Evolutionary conservation across 2,329 filamentous ascomycete species (phyloP), one percentile per base, ranked within the genome.

Genomic region (Colletotrichum cereale): DNA sequence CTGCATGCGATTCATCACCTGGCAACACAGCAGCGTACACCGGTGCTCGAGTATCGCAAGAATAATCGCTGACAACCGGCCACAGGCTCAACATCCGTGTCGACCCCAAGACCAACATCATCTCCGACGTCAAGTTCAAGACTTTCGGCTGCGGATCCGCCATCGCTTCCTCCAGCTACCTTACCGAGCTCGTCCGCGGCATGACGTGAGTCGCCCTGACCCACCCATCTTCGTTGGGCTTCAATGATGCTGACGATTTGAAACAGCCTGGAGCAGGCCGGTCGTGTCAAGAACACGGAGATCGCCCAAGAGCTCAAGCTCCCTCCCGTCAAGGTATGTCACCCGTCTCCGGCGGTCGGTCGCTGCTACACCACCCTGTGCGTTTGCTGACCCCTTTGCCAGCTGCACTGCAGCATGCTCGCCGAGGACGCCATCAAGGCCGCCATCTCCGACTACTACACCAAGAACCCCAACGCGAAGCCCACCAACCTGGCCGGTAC

Each of bases 61-160:
- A 21, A 6, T 18, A 50, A 0, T 18, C 24, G 71, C 71, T 73
- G 44, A 74, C 63, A 44, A 26, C 6, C 7, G 40, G 2, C 76
- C 82, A 8, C 80, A 84, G 79, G 86, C 66, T 94, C 40, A 91
- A 94, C 84, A 97, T 96, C 83, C 92, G 94, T 71, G 95, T 98
- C 78, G 95, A 98, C 84, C 93, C 93, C 75, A 88, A 92, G 77
- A 94, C 91, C 78, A 93, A 96, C 82, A 96, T 91, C 76, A 98
- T 98, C 80, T 91, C 91, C 77, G 96, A 98, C 77, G 95, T 97
- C 81, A 96, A 97, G 84, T 98, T 98, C 90, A 98, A 98, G 91
- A 98, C 95, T 0, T 98, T 98, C 80, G 95, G 95, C 62, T 98
- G 95, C 81, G 95, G 95, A 66, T 95, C 92, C 38, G 96, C 96